Conservation (phyloP, 2,329 filamentous ascomycete genomes). For the Botrytis deweyae region DNA sequence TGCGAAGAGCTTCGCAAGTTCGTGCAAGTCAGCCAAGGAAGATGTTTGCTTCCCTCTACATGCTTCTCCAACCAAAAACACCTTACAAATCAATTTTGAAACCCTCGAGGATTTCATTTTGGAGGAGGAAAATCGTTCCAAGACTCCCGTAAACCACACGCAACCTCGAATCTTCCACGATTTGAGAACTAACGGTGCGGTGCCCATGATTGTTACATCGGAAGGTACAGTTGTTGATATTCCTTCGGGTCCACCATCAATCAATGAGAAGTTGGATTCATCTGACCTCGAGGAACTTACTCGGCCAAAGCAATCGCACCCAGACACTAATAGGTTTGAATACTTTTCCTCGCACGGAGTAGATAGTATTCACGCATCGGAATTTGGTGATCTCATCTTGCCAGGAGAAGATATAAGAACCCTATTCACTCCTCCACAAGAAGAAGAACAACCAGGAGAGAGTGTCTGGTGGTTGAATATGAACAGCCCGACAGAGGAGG, state of each 20-base stretch:
- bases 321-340: constrained; percentile 79
- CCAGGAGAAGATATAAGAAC: constrained; percentile 88
- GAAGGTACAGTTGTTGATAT: constrained; percentile 59
- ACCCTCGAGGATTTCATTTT: constrained; percentile 89
- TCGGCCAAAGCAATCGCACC: constrained; percentile 39
- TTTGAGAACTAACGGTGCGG: constrained; percentile 31
- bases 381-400: constrained; percentile 83
- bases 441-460: constrained; percentile 60
- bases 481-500: constrained; percentile 83
- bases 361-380: constrained; percentile 86
- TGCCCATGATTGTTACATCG: constrained; percentile 41
- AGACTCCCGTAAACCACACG: constrained; percentile 36
- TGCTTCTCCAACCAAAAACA: constrained; percentile 66
- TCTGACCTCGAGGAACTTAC: constrained; percentile 33
- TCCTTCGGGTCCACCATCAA: constrained; percentile 47
- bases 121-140: constrained; percentile 54
- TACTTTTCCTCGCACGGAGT: constrained; percentile 97
- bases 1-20: constrained; percentile 58
- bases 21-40: constrained; percentile 73
- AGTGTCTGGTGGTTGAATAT: constrained; percentile 99
- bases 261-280: constrained; percentile 54
- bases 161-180: constrained; percentile 38
- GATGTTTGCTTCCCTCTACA: constrained; percentile 86
- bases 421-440: constrained; percentile 70
- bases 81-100: constrained; percentile 86